A percentile compares a stretch with the other conserved stretches of the same genome.
Evolutionary conservation across 2,329 filamentous ascomycete genomes (phyloP).

Genomic region (Colletotrichum plurivorum): DNA sequence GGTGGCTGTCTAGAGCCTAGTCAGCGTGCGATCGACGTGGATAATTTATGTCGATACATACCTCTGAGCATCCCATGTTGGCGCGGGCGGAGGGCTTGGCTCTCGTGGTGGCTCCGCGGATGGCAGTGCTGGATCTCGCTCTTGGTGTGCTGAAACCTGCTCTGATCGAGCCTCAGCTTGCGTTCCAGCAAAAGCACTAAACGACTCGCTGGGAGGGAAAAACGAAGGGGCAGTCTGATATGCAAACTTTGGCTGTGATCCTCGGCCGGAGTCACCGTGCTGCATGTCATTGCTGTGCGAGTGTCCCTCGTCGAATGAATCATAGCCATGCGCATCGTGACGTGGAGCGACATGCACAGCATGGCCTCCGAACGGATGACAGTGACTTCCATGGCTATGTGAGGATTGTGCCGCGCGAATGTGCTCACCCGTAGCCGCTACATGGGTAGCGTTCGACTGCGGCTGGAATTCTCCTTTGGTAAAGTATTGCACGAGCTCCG

Average conservation of each 20-base stretch:
- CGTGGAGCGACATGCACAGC: conserved; percentile 37
- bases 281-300: conserved; percentile 37
- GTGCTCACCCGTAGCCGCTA: conserved; percentile 51
- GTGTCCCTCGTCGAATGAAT: conserved; percentile 26
- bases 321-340: conserved; percentile 36
- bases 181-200: conserved; percentile 58
- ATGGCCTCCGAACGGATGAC: conserved; percentile 43
- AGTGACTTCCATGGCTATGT: conserved; percentile 42
- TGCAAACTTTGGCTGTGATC: conserved; percentile 41
- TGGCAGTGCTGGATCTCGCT: conserved; percentile 47
- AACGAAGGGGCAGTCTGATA: conserved; percentile 43
- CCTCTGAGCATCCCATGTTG: conserved; percentile 69
- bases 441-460: conserved; percentile 42
- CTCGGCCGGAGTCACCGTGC: conserved; percentile 41
- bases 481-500: conserved; percentile 65
- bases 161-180: conserved; percentile 64
- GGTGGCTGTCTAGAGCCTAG: conserved; percentile 70
- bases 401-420: conserved; percentile 45
- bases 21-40: conserved; percentile 37
- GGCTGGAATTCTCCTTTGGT: conserved; percentile 68
- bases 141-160: conserved; percentile 47
- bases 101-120: conserved; percentile 51
- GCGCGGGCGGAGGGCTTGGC: conserved; percentile 50
- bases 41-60: conserved; percentile 47
- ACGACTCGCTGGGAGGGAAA: conserved; percentile 50